Base-by-base conservation (phyloP, 2,329 filamentous ascomycete genomes). In the Colletotrichum sp. region DNA sequence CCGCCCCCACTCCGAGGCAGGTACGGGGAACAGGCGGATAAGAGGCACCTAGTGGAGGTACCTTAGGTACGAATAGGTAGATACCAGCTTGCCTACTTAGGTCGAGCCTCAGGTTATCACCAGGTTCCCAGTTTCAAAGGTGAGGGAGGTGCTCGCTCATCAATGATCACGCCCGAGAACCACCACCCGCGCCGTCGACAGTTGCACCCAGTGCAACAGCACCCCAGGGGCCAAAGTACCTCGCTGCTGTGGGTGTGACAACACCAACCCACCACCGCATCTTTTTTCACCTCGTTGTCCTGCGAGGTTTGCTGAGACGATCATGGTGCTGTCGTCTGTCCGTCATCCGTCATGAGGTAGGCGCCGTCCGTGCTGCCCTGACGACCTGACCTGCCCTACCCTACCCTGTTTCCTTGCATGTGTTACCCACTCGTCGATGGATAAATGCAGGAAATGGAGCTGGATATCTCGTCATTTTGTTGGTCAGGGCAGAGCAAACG, bases 401-500 rank as follows among this genome's bases (percentile, higher is more conserved):
- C 32, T 73, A 15, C 30, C 24, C 60, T 65, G 8, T 32, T 48
- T 57, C 58, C 67, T 48, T 74, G 72, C 67, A 71, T 58, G 48
- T 28, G 34, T 24, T 71, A 71, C 55, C 67, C 71, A 65, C 67
- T 38, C 55, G 38, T 58, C 52, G 32, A 38, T 75, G 58, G 72
- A 36, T 67, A 74, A 66, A 32, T 38, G 43, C 71, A 61, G 71
- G n/a, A 71, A 34, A 60, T 28, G 43, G 65, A 26, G n/a, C 24
- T 34, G 36, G 13, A 10, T 24, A 70, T 73, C 63, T 75, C 61
- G 73, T 67, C 73, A 67, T 72, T 26, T 75, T 38, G 71, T 72
- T 75, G 61, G 72, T 38, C 72, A 55, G 30, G 58, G 30, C 18
- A 24, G 30, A 61, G 30, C n/a, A 61, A 61, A 13, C 30, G 34